Evolutionary conservation across 441 rosid species (phyloP), one percentile per base, ranked within the genome.

Genomic region (Jatropha multifida): DNA sequence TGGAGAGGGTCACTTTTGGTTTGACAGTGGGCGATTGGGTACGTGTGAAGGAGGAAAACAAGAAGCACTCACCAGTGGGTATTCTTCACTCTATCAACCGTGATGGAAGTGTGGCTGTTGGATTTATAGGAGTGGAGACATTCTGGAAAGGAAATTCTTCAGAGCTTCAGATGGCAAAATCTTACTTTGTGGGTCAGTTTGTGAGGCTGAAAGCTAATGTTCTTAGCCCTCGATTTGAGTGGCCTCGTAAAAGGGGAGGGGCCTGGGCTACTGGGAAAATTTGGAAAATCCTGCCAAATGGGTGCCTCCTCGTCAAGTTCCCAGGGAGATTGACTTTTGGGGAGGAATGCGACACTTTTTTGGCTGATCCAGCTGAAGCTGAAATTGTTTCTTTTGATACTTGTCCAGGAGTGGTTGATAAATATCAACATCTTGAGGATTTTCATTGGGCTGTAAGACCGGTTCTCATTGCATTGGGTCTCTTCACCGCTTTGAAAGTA

Each of bases 391-490:
- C 87, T 61, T 95, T 95, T 58, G 61, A 74, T 61, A 83, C 88
- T 13, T 95, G 92, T 78, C 76, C 80, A 2, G 98, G 97, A 23
- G 70, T 91, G 26, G 83, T 87, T 60, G 75, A 87, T 68, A 93
- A 91, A 71, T 93, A 88, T 76, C 87, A 90, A 74, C 99, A 95
- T 82, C 87, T 92, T 2, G 97, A 95, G 85, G 97, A 95, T 79
- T 84, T 90, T 72, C 98, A 91, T 76, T 95, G 98, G 99, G 88
- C 90, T n/a, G 90, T 93, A 55, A 91, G 98, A 78, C 99, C 98
- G 14, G 83, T 95, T 62, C 77, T 89, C 69, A 81, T 90, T 74
- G 91, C 92, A 3, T 72, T 90, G 67, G 91, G 96, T 62, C 70
- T 95, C 2, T 85, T 95, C 68, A 87, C 94, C 18, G 89, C 92